These are phyloP conservation scores for Fusarium chuoi DNA, from an alignment of 2,329 filamentous ascomycete species.

Conservation along the genomic window DNA sequence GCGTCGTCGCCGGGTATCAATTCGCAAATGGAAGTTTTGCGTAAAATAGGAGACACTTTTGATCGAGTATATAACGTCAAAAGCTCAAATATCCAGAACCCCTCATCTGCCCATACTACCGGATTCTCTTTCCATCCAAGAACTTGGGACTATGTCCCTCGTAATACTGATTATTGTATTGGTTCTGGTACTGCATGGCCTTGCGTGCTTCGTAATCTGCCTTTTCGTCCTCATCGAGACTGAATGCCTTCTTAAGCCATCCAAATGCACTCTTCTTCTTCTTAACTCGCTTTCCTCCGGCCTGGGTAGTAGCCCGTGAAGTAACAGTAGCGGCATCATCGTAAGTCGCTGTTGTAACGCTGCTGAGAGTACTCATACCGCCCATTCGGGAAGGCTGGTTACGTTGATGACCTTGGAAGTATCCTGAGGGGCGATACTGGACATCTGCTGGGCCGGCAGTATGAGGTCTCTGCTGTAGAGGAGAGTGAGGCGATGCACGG, in stretches of 20 bases:
- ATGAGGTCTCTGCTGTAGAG: conserved; percentile 68
- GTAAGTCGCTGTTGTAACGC: conserved; percentile 59
- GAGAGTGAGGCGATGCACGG: conserved; percentile 70
- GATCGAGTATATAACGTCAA: background rate
- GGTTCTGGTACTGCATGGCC: conserved; percentile 56
- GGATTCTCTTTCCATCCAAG: conserved; percentile 64
- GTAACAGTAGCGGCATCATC: conserved; percentile 49
- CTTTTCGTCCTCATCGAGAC: conserved; percentile 71
- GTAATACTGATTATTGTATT: conserved; percentile 59
- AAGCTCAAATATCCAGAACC: conserved; percentile 8
- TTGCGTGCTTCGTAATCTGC: conserved; percentile 67
- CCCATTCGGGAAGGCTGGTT: conserved; percentile 65
- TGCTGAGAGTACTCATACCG: conserved; percentile 67
- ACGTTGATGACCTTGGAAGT: conserved; percentile 54
- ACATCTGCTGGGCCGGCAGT: conserved; percentile 56
- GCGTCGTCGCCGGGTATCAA: conserved; percentile 42
- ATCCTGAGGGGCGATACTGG: conserved; percentile 45
- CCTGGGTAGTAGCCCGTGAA: conserved; percentile 42
- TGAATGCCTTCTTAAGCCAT: conserved; percentile 75
- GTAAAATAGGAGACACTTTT: conserved; percentile 18
- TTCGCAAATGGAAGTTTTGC: conserved; percentile 36
- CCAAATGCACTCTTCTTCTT: conserved; percentile 76
- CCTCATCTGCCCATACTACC: conserved; percentile 28
- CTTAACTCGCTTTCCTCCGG: conserved; percentile 60
- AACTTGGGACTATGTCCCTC: conserved; percentile 63